Percentiles rank a stretch among this genome's conserved stretches.
phyloP scores from a whole-genome alignment of 495 filamentous ascomycete species.

The Pyronema domesticum region DNA sequence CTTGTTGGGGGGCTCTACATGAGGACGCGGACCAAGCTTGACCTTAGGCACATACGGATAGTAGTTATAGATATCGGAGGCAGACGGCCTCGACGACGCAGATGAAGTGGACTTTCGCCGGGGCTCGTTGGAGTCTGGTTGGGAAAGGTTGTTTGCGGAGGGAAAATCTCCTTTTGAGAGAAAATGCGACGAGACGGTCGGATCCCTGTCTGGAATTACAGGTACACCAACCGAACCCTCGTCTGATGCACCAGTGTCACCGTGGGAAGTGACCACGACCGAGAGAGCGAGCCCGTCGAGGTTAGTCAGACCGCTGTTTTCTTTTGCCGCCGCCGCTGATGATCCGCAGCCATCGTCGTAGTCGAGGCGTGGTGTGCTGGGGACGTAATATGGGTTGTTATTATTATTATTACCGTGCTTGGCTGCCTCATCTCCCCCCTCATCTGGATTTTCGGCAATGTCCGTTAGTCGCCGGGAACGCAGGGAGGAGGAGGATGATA shows the following conservation, averaged over 20 bases:
- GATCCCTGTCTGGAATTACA: slow-evolving; percentile 23
- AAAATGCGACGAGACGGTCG: slow-evolving; percentile 9
- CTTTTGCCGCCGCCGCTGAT: background rate
- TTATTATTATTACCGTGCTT: background rate
- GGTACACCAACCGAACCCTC: slow-evolving; percentile 15
- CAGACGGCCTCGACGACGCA: slow-evolving; percentile 43
- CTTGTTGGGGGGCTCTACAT: slow-evolving; percentile 42
- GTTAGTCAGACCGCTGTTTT: background rate
- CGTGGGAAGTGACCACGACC: slow-evolving; percentile 23
- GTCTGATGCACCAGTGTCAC: slow-evolving; percentile 13
- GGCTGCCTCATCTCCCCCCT: slow-evolving; percentile 35
- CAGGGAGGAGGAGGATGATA: slow-evolving; percentile 69
- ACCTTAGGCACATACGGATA: slow-evolving; percentile 40
- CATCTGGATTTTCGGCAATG: slow-evolving; percentile 70
- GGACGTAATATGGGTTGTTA: background rate
- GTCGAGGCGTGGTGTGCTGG: background rate
- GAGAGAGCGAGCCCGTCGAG: slow-evolving; percentile 8
- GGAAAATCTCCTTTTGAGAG: slow-evolving; percentile 29
- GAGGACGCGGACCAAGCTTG: slow-evolving; percentile 69
- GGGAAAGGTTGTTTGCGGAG: slow-evolving; percentile 25
- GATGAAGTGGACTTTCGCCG: slow-evolving; percentile 36
- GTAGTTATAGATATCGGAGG: slow-evolving; percentile 43
- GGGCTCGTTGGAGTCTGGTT: slow-evolving; percentile 14
- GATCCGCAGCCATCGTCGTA: background rate
- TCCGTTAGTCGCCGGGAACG: slow-evolving; percentile 62